A percentile compares a stretch with the other conserved stretches of the same genome.
Conservation (phyloP, 805 yeast genomes). For the Candida awuae region DNA sequence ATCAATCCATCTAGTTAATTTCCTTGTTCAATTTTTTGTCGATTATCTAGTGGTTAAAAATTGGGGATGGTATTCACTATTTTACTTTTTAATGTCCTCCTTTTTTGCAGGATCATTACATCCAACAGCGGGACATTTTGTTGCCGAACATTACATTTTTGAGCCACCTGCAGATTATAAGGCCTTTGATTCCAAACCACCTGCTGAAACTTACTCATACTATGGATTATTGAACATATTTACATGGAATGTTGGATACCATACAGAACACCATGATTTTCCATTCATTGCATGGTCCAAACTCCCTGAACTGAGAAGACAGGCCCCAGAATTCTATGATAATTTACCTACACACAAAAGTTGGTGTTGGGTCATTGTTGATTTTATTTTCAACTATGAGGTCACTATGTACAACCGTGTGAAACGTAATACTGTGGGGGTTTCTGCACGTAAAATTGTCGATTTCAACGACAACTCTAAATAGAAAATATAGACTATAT, state of each 20-base stretch:
- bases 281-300: constrained; percentile 90
- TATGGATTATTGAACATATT: constrained; percentile 71
- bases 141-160: constrained; percentile 86
- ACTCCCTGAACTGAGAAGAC: constrained; percentile 50
- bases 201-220: constrained; percentile 80
- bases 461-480: constrained; percentile 29
- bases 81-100: constrained; percentile 65
- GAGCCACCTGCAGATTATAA: constrained; percentile 38
- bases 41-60: constrained; percentile 49
- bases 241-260: constrained; percentile 92
- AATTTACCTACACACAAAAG: constrained; percentile 69
- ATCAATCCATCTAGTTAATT: constrained; percentile 62
- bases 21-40: constrained; percentile 48
- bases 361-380: constrained; percentile 70
- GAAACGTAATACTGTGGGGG: constrained; percentile 42
- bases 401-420: constrained; percentile 78
- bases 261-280: constrained; percentile 93
- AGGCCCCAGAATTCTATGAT: constrained; percentile 76
- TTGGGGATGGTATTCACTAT: constrained; percentile 59
- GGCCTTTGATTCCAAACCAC: constrained; percentile 36
- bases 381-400: constrained; percentile 60
- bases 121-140: constrained; percentile 92
- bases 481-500: constrained; percentile 5
- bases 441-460: constrained; percentile 27
- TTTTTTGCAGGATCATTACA: constrained; percentile 88